phyloP scores from a whole-genome alignment of 2,329 filamentous ascomycete genomes.

The Colletotrichum tofieldiae region DNA sequence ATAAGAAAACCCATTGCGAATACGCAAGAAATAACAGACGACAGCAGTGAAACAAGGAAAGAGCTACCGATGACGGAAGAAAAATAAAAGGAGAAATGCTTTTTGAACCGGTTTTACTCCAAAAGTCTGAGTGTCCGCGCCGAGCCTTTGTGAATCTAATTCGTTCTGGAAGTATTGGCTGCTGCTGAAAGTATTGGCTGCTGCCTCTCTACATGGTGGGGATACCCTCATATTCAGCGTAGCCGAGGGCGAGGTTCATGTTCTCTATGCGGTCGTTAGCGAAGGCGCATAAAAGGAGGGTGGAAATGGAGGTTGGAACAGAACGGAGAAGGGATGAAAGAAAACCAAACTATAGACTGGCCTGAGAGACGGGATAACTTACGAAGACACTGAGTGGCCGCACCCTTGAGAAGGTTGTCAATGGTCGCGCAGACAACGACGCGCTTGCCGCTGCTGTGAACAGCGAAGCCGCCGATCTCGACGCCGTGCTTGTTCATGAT shows the following conservation, averaged over 20 bases:
- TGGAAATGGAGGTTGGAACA: background rate
- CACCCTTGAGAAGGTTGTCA: conserved; percentile 94
- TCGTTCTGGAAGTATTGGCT: conserved; percentile 10
- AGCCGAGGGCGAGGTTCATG: conserved; percentile 93
- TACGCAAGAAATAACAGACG: background rate
- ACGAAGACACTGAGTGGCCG: conserved; percentile 93
- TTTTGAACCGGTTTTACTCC: conserved; percentile 43
- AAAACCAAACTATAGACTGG: background rate
- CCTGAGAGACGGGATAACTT: conserved; percentile 59
- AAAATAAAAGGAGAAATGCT: conserved; percentile 27
- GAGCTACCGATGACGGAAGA: background rate
- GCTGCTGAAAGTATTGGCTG: conserved; percentile 5
- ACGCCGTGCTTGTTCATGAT: conserved; percentile 90
- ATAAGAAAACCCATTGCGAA: background rate
- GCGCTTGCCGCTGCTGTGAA: conserved; percentile 89
- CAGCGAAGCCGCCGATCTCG: conserved; percentile 96
- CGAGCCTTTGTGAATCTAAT: conserved; percentile 38
- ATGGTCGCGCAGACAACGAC: conserved; percentile 96
- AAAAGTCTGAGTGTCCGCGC: conserved; percentile 40
- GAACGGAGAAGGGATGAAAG: background rate
- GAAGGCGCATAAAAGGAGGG: background rate
- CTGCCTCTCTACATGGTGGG: conserved; percentile 64
- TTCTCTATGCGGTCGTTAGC: conserved; percentile 72
- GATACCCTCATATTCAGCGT: conserved; percentile 91
- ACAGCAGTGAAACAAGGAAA: conserved; percentile 6